Evolutionary conservation across 176 grass and related monocot genomes (phyloP).

Genomic region (Oryza brachyantha): DNA sequence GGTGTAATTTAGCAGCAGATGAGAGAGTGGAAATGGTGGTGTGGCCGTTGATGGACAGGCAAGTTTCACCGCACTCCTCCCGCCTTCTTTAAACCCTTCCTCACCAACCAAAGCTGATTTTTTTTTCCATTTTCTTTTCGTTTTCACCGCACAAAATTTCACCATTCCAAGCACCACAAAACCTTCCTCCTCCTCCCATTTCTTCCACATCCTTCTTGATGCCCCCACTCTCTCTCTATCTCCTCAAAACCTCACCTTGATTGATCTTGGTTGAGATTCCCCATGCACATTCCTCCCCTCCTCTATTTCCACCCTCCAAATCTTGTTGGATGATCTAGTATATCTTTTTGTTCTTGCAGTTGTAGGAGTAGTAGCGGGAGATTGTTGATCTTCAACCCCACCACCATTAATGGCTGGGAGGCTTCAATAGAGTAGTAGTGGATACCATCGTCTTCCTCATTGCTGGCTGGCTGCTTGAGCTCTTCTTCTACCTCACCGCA

Average conservation of each 20-base stretch:
- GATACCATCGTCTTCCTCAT: not conserved
- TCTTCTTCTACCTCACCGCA: not conserved
- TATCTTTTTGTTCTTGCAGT: not conserved
- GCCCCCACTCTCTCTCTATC: not conserved
- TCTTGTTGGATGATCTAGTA: slow-evolving; percentile 18
- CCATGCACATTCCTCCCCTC: not conserved
- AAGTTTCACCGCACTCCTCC: slow-evolving; percentile 18
- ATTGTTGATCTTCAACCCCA: not conserved
- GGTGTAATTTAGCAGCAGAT: not conserved
- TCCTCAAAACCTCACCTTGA: no score
- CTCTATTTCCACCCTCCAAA: not conserved
- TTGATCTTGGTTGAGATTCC: not conserved
- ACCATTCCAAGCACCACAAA: not conserved
- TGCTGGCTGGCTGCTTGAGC: not conserved
- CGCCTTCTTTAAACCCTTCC: slow-evolving; percentile 36
- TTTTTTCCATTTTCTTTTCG: not conserved
- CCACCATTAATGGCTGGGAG: slow-evolving; percentile 6
- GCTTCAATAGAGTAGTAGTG: slow-evolving; percentile 13
- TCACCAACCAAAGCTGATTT: slow-evolving; percentile 43
- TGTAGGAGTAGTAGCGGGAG: not conserved
- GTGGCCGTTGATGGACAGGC: slow-evolving; percentile 26
- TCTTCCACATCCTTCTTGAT: not conserved
- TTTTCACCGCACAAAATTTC: slow-evolving; percentile 2
- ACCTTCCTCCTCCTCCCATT: not conserved
- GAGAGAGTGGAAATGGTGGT: not conserved